phyloP scores from a whole-genome alignment of 2,329 filamentous ascomycete genomes.

The Moelleriella libera region DNA sequence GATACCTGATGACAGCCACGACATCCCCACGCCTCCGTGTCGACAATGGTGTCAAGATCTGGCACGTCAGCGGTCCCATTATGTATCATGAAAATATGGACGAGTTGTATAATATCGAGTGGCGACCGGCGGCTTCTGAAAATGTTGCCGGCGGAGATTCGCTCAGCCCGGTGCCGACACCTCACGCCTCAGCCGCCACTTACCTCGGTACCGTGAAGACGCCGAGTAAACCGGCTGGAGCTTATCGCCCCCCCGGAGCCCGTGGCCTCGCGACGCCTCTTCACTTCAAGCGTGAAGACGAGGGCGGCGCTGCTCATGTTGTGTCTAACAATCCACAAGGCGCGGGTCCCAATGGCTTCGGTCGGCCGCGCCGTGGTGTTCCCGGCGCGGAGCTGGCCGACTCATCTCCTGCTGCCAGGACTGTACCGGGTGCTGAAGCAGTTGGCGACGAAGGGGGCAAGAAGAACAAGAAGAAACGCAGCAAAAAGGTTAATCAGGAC shows the following conservation, averaged over 20 bases:
- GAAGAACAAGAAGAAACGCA: slow-evolving; percentile 98
- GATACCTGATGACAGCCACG: slow-evolving; percentile 92
- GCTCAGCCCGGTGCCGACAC: slow-evolving; percentile 56
- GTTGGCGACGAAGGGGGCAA: slow-evolving; percentile 55
- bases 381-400: slow-evolving; percentile 72
- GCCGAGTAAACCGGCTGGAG: slow-evolving; percentile 91
- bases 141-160: slow-evolving; percentile 52
- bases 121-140: slow-evolving; percentile 61
- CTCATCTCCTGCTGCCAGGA: slow-evolving; percentile 50
- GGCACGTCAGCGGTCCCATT: slow-evolving; percentile 76
- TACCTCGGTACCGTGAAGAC: slow-evolving; percentile 84
- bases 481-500: slow-evolving; percentile 80
- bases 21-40: slow-evolving; percentile 90
- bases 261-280: slow-evolving; percentile 79
- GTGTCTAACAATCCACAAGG: slow-evolving; percentile 64
- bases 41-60: slow-evolving; percentile 91
- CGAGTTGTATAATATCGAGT: slow-evolving; percentile 82
- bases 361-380: slow-evolving; percentile 57
- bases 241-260: slow-evolving; percentile 88
- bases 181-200: slow-evolving; percentile 69
- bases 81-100: slow-evolving; percentile 95
- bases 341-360: slow-evolving; percentile 69
- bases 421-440: slow-evolving; percentile 48
- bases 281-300: slow-evolving; percentile 94
- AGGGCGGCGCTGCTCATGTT: slow-evolving; percentile 80